Conservation (phyloP, 1,284 basidiomycete genomes). For the Cutaneotrichosporon sp. region DNA sequence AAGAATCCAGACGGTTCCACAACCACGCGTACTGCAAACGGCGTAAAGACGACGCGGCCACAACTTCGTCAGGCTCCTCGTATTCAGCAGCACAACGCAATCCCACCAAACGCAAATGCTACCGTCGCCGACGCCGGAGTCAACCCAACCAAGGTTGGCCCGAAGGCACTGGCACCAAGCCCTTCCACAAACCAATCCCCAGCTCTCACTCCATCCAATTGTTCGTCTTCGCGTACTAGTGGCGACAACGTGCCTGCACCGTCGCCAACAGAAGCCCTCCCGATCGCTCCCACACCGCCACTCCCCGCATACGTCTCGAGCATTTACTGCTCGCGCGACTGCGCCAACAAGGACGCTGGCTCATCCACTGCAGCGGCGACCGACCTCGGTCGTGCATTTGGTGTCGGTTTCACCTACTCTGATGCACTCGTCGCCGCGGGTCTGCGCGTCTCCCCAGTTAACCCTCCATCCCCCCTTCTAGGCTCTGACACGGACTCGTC, state of each 20-base stretch:
- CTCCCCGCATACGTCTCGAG: constrained; percentile 22
- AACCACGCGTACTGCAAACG: constrained; percentile 40
- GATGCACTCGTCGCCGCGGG: constrained; percentile 6
- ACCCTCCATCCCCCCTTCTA: constrained; percentile 41
- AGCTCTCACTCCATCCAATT: not conserved
- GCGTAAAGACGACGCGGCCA: constrained; percentile 37
- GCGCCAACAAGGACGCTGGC: constrained; percentile 28
- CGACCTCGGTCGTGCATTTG: constrained; percentile 31
- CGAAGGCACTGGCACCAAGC: not conserved
- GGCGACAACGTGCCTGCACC: not conserved
- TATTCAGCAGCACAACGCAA: not conserved
- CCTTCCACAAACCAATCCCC: not conserved
- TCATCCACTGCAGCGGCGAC: constrained; percentile 18
- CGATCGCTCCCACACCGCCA: not conserved
- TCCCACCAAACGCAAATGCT: too few relatives aligned
- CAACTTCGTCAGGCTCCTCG: constrained; percentile 19
- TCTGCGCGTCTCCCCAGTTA: constrained; percentile 8
- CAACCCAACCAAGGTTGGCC: not conserved
- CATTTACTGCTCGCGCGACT: constrained; percentile 41
- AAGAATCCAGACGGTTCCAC: constrained; percentile 44
- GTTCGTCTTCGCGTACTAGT: not conserved
- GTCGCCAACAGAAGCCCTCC: not conserved
- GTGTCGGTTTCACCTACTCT: constrained; percentile 11
- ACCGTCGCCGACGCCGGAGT: not conserved
- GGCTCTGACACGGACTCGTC: constrained; percentile 38